These are phyloP conservation scores for Macrophomina phaseolina DNA, from an alignment of 2,329 filamentous ascomycete genomes.

Conservation along the genomic window DNA sequence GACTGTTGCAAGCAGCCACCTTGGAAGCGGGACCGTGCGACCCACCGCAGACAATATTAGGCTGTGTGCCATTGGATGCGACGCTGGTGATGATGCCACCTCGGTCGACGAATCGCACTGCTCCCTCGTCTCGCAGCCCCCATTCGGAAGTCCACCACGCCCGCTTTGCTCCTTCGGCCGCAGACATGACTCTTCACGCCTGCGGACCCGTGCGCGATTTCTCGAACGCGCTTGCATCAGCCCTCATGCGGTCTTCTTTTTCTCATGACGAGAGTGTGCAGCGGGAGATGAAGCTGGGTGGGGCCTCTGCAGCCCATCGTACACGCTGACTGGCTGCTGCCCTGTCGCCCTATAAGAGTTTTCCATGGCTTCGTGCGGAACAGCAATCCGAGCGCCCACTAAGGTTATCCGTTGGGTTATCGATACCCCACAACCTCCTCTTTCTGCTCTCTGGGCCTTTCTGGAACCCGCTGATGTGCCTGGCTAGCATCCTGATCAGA, in stretches of 20 bases:
- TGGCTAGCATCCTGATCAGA: slow-evolving; percentile 3
- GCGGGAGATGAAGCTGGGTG: slow-evolving; percentile 12
- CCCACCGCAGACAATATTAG: slow-evolving; percentile 9
- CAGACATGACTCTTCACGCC: neutral
- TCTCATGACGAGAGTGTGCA: slow-evolving; percentile 17
- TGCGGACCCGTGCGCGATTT: slow-evolving; percentile 20
- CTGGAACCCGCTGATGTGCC: slow-evolving; percentile 16
- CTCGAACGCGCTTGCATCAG: slow-evolving; percentile 9
- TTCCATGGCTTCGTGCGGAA: slow-evolving; percentile 4
- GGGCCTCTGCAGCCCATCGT: neutral
- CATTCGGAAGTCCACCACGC: slow-evolving; percentile 5
- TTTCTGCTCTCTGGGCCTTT: slow-evolving; percentile 1
- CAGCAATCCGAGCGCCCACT: slow-evolving; percentile 19
- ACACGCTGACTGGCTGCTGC: slow-evolving; percentile 6
- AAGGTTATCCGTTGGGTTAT: slow-evolving; percentile 22
- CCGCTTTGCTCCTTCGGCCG: slow-evolving; percentile 11
- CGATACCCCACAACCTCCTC: slow-evolving; percentile 17
- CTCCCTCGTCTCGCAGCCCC: neutral
- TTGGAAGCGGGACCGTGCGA: slow-evolving; percentile 19
- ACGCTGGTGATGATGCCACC: slow-evolving; percentile 4
- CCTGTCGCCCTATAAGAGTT: slow-evolving; percentile 7
- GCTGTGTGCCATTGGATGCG: slow-evolving; percentile 22
- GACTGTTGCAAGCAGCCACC: slow-evolving; percentile 5
- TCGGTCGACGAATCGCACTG: slow-evolving; percentile 8
- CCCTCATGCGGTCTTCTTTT: neutral